phyloP scores from a whole-genome alignment of 805 yeast genomes.

The Metschnikowia arizonensis region DNA sequence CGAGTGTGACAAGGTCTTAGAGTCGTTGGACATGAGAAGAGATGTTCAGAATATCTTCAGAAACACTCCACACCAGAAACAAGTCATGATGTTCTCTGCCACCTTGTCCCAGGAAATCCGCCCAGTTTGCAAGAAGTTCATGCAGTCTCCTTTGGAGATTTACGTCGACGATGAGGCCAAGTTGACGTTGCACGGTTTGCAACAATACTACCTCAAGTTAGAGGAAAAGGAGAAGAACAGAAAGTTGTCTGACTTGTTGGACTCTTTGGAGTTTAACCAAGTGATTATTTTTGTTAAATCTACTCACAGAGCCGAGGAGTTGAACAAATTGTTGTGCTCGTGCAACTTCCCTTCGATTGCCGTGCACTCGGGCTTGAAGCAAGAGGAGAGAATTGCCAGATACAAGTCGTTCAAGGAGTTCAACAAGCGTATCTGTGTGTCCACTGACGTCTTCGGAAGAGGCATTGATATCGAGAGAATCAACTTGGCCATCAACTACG shows the following conservation, averaged over 20 bases:
- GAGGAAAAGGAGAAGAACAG: constrained; percentile 90
- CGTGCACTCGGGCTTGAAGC: constrained; percentile 92
- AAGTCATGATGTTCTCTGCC: constrained; percentile 99
- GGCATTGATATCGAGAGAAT: constrained; percentile 99
- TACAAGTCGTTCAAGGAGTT: constrained; percentile 96
- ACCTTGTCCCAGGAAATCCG: constrained; percentile 91
- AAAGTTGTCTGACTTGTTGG: constrained; percentile 86
- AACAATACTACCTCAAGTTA: constrained; percentile 90
- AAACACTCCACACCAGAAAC: constrained; percentile 96
- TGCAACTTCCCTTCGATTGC: constrained; percentile 97
- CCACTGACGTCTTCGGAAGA: constrained; percentile 98
- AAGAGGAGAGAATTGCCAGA: constrained; percentile 96
- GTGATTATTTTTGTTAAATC: constrained; percentile 94
- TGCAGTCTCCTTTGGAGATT: constrained; percentile 96
- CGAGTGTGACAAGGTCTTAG: constrained; percentile 98
- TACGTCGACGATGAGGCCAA: constrained; percentile 97
- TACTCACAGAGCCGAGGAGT: constrained; percentile 85
- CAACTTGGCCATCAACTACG: constrained; percentile 96
- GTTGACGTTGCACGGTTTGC: constrained; percentile 95
- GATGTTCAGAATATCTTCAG: constrained; percentile 98
- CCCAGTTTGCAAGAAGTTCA: constrained; percentile 95
- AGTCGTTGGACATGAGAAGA: constrained; percentile 89
- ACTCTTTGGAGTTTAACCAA: constrained; percentile 94
- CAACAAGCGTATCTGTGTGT: constrained; percentile 97
- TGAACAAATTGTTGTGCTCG: constrained; percentile 82